These are phyloP conservation scores for Panus rudis DNA, from an alignment of 768 basidiomycete species.

Conservation along the genomic window DNA sequence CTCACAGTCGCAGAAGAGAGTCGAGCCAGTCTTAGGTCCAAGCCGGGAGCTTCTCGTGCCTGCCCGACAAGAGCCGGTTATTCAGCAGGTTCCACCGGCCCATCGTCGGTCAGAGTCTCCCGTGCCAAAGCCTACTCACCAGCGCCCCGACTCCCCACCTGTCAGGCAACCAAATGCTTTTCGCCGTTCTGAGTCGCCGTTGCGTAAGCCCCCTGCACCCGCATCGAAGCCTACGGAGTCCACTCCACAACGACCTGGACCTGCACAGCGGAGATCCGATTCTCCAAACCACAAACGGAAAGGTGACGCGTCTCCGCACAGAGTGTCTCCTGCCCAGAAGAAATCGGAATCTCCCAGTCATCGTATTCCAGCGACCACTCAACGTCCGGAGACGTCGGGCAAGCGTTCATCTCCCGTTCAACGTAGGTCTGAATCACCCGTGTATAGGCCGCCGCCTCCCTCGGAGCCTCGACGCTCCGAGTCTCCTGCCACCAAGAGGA, in stretches of 20 bases:
- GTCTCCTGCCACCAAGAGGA: no score
- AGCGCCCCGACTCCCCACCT: not conserved
- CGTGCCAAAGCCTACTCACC: not conserved
- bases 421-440: not conserved
- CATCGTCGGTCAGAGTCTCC: not conserved
- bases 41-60: no score
- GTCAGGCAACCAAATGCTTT: not conserved
- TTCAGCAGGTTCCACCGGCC: not conserved
- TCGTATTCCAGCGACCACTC: not conserved
- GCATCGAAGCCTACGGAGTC: not conserved
- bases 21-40: no score
- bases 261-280: not conserved
- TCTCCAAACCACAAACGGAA: not conserved
- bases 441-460: no score
- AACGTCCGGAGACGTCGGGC: not conserved
- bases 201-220: not conserved
- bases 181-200: not conserved
- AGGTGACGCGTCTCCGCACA: not conserved
- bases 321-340: not conserved
- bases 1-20: no score
- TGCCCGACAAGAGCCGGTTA: no score
- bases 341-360: not conserved
- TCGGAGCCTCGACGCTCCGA: no score
- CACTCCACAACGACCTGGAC: not conserved
- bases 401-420: not conserved